phyloP scores from a whole-genome alignment of 148 eudicot genomes.

The Rheum nobile region DNA sequence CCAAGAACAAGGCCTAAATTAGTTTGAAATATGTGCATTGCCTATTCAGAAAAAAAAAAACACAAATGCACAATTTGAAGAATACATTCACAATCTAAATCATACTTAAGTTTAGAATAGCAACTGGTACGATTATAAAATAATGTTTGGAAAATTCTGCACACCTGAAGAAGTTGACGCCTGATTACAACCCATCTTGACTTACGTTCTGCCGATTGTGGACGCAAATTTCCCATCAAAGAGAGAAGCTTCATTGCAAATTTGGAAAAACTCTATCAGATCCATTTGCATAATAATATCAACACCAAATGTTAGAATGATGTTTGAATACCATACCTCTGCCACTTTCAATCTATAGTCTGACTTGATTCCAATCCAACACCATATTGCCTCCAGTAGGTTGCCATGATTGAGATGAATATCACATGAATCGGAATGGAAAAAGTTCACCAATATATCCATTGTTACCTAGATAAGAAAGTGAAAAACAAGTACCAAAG shows the following conservation, averaged over 20 bases:
- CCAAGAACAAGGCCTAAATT: neutral
- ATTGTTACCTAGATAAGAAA: constrained; percentile 49
- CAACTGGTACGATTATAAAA: neutral
- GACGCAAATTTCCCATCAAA: constrained; percentile 67
- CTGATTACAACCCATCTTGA: constrained; percentile 90
- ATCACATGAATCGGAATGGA: constrained; percentile 63
- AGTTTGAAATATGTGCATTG: neutral
- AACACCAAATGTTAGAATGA: neutral
- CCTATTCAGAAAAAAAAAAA: neutral
- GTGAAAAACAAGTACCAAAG: neutral
- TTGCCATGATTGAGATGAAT: constrained; percentile 89
- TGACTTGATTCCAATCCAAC: constrained; percentile 71
- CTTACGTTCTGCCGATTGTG: constrained; percentile 82
- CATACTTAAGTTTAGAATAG: neutral
- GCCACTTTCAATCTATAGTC: constrained; percentile 83
- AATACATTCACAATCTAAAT: neutral
- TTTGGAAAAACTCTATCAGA: neutral
- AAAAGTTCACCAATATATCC: constrained; percentile 52
- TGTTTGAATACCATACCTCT: constrained; percentile 36
- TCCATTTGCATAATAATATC: neutral
- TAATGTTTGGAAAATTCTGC: neutral
- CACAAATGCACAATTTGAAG: neutral
- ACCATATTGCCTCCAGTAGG: constrained; percentile 84
- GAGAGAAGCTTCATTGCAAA: constrained; percentile 64
- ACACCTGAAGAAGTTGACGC: constrained; percentile 87